These are phyloP conservation scores for Sclerotinia spermophila DNA, from an alignment of 2,329 filamentous ascomycete genomes.

Conservation along the genomic window DNA sequence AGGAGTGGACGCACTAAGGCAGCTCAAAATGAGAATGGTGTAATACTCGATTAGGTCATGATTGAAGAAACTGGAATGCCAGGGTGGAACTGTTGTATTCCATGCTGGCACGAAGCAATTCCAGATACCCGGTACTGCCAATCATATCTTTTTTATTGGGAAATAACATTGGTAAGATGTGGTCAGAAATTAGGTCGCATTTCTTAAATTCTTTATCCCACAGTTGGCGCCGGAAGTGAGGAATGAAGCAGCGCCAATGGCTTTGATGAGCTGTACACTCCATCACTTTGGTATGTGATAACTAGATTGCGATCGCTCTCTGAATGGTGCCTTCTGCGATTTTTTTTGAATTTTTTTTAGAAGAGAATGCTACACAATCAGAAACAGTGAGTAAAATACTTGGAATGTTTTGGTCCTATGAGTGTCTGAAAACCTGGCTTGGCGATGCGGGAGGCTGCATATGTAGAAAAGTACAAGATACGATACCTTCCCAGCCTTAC, in stretches of 20 bases:
- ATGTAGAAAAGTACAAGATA: not conserved
- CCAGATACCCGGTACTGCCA: constrained; percentile 8
- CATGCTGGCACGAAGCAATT: not conserved
- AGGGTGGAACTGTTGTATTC: not conserved
- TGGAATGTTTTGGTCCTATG: not conserved
- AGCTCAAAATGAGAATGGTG: not conserved
- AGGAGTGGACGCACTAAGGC: not conserved
- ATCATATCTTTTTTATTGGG: not conserved
- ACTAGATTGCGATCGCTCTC: too few species aligned
- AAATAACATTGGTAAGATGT: not conserved
- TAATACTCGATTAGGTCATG: not conserved
- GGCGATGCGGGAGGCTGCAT: constrained; percentile 10
- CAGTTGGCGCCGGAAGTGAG: not conserved
- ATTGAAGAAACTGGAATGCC: not conserved
- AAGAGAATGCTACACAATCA: not conserved
- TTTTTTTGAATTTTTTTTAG: not conserved
- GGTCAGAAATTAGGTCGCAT: not conserved
- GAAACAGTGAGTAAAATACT: not conserved
- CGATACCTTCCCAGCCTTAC: not conserved
- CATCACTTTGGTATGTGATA: not conserved
- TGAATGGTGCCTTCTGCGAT: not conserved
- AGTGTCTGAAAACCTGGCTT: not conserved
- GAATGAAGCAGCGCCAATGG: not conserved
- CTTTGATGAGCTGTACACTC: not conserved
- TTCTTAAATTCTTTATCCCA: not conserved